Base-by-base conservation (phyloP, 495 filamentous ascomycete species). In the Penicillium lividum region DNA sequence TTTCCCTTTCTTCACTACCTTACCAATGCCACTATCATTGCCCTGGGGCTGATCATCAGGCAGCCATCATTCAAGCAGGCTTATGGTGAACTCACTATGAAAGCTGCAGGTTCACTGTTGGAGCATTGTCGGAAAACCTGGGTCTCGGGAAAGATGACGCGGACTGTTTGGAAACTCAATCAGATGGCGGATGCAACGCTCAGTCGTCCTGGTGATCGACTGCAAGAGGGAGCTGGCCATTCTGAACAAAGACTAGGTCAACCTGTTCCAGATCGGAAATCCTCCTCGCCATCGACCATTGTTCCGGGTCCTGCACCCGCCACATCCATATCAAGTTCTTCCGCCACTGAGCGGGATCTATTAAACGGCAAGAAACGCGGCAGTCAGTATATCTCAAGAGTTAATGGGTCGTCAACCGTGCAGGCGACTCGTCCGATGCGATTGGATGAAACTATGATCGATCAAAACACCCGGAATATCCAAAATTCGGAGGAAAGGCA, bases 1-100 rank as follows among this genome's bases (percentile, higher is more conserved):
- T 71, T 67, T 44, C 66, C 68, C 3, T 68, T 71, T 31, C 10
- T 71, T 29, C 65, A 71, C 33, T 64, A 62, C n/a, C 36, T 71
- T 5, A 55, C 65, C 1, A 56, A 53, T 11, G 63, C 68, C 1
- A 63, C 57, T 0, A 64, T 71, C 5, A 62, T 66, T 10, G 62
- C 65, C 3, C 31, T 71, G 5, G 65, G 65, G 11, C 44, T 71
- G 0, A 61, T 71, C 10, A 56, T 66, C 22, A 68, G 60, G 31
- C 57, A 66, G 18, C 58, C 57, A 28, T 54, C 59, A 2, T 68
- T 66, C 22, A 68, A 53, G 45, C 10, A 16, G 16, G 31, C 15
- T 1, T 63, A 66, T 34, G 61, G 61, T 2, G 4, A 33, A 11
- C 16, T 57, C 5, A 64, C 61, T 1, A 7, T 71, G 3, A 53